A percentile compares a stretch with the other conserved stretches of the same genome.
Conservation (phyloP, 1,139 yeast genomes). For the Kluyveromyces sp. region DNA sequence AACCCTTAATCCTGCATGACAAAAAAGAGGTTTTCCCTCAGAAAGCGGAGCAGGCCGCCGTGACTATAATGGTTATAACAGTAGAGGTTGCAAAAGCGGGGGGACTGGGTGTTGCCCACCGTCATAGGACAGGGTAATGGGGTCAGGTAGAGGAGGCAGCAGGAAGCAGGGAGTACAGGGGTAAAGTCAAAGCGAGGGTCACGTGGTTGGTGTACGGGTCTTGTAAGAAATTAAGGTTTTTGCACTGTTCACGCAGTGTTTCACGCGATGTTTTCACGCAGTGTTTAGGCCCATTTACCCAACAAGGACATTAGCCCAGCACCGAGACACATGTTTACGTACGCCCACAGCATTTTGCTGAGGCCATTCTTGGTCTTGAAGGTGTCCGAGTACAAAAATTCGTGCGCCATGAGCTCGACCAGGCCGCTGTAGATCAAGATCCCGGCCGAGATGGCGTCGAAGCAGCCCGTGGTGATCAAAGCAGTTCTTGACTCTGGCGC, state of each 20-base stretch:
- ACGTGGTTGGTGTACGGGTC: too few relatives aligned
- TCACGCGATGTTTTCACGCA: too few relatives aligned
- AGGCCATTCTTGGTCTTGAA: conserved; percentile 42
- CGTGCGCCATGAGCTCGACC: conserved; percentile 85
- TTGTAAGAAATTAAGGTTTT: too few relatives aligned
- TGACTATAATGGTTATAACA: neutral
- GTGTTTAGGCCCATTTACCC: conserved; percentile 75
- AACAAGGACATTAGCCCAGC: conserved; percentile 80
- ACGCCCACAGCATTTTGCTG: conserved; percentile 33
- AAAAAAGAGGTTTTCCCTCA: neutral
- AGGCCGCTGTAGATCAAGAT: conserved; percentile 78
- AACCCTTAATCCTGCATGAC: too few relatives aligned
- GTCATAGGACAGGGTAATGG: too few relatives aligned
- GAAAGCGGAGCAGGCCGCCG: neutral
- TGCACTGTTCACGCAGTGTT: too few relatives aligned
- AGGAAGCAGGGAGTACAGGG: too few relatives aligned
- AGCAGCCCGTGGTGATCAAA: conserved; percentile 65
- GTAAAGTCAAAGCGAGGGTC: too few relatives aligned
- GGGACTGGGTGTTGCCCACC: too few relatives aligned
- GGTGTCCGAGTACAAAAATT: conserved; percentile 64
- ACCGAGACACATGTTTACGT: conserved; percentile 51
- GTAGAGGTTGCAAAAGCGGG: too few relatives aligned
- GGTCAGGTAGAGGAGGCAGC: too few relatives aligned
- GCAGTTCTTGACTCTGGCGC: conserved; percentile 62
- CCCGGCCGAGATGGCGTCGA: conserved; percentile 82